A percentile compares a stretch with the other conserved stretches of the same genome.
These are phyloP conservation scores for Mallotus japonicus DNA, from an alignment of 441 rosid genomes.

Conservation along the genomic window DNA sequence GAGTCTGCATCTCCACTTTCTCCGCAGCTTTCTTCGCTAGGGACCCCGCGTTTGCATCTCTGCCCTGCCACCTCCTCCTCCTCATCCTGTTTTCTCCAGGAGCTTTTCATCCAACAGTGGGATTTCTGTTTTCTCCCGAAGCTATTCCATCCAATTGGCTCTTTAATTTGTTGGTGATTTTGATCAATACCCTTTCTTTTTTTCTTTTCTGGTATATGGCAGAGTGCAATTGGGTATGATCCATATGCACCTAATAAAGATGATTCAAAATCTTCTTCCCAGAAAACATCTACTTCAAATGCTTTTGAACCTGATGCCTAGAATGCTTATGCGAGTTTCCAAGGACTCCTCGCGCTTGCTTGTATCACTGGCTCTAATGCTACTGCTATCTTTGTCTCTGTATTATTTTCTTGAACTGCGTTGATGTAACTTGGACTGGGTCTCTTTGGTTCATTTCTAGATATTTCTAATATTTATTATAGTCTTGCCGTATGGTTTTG, in stretches of 20 bases:
- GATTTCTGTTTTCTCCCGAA: background rate
- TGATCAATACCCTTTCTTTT: too few relatives aligned
- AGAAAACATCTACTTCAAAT: too few relatives aligned
- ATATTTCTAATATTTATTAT: slow-evolving; percentile 15
- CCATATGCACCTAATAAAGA: too few relatives aligned
- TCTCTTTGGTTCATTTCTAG: background rate
- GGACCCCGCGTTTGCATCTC: slow-evolving; percentile 73
- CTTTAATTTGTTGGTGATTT: too few relatives aligned
- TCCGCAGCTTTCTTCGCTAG: slow-evolving; percentile 81
- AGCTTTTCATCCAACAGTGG: slow-evolving; percentile 28
- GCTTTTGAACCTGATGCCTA: too few relatives aligned
- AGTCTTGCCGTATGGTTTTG: slow-evolving; percentile 19
- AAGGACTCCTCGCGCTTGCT: too few relatives aligned
- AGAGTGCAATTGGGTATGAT: too few relatives aligned
- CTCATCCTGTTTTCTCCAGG: slow-evolving; percentile 48
- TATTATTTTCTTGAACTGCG: slow-evolving; percentile 26
- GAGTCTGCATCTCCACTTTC: slow-evolving; percentile 90
- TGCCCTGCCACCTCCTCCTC: slow-evolving; percentile 62
- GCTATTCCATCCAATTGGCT: too few relatives aligned
- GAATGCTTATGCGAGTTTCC: too few relatives aligned
- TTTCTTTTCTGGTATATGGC: too few relatives aligned
- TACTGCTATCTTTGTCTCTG: slow-evolving; percentile 16
- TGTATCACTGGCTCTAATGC: background rate
- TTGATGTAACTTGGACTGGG: slow-evolving; percentile 29
- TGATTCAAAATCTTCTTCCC: too few relatives aligned